Evolutionary conservation across 768 basidiomycete species (phyloP).

Genomic region (Tricholoma bakamatsutake): DNA sequence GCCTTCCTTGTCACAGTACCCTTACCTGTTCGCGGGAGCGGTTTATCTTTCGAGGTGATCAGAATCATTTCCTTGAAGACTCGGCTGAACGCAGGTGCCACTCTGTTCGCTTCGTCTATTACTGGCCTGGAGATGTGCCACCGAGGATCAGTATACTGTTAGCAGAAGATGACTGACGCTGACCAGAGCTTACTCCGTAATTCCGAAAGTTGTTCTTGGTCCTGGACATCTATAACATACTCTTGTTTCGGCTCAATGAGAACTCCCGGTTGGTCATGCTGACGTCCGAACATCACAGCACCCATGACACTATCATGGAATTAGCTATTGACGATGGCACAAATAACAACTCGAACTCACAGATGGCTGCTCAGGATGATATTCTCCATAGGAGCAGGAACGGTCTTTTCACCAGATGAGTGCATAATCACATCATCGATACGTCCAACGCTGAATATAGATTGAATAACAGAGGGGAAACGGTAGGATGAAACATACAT

Average conservation of each 20-base stretch:
- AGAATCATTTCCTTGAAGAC: slow-evolving; percentile 17
- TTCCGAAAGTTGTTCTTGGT: slow-evolving; percentile 8
- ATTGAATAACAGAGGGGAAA: not conserved
- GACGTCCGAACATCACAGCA: slow-evolving; percentile 36
- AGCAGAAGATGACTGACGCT: slow-evolving; percentile 2
- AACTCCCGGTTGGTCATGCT: slow-evolving; percentile 25
- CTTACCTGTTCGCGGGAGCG: slow-evolving; percentile 38
- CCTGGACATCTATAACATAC: slow-evolving; percentile 21
- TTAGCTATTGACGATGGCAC: not conserved
- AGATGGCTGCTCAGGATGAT: slow-evolving; percentile 15
- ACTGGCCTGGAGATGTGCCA: slow-evolving; percentile 20
- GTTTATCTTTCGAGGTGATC: slow-evolving; percentile 32
- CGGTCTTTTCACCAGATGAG: slow-evolving; percentile 27
- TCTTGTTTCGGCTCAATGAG: slow-evolving; percentile 23
- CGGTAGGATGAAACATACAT: slow-evolving; percentile 22
- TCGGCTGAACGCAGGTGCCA: slow-evolving; percentile 34
- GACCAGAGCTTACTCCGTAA: slow-evolving; percentile 21
- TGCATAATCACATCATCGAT: slow-evolving; percentile 27
- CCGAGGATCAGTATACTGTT: slow-evolving; percentile 19
- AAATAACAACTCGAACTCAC: slow-evolving; percentile 8
- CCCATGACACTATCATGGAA: slow-evolving; percentile 21
- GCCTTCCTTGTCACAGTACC: slow-evolving; percentile 39
- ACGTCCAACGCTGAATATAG: slow-evolving; percentile 22
- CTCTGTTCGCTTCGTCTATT: slow-evolving; percentile 35
- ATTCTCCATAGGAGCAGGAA: slow-evolving; percentile 24